Evolutionary conservation across 2,329 filamentous ascomycete species (phyloP).

Genomic region (Mycogone perniciosa): DNA sequence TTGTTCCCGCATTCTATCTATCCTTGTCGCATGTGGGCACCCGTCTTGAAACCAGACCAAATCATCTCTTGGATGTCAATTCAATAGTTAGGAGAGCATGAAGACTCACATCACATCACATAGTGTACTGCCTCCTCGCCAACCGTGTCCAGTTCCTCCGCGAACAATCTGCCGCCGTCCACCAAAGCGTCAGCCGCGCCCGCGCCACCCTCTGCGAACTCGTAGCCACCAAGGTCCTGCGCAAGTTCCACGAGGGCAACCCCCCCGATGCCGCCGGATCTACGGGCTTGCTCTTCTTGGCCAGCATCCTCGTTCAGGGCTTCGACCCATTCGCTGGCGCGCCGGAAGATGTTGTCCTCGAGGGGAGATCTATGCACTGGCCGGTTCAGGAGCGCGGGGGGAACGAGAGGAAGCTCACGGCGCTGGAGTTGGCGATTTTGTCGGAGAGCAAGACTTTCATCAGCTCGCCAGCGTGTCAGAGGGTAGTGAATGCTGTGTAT

Average conservation of each 20-base stretch:
- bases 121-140: conserved; percentile 65
- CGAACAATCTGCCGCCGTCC: conserved; percentile 58
- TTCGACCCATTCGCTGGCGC: conserved; percentile 69
- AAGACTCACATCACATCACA: conserved; percentile 6
- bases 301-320: conserved; percentile 62
- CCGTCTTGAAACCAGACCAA: neutral
- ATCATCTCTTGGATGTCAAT: neutral
- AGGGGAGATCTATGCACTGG: conserved; percentile 37
- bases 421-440: conserved; percentile 65
- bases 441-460: conserved; percentile 65
- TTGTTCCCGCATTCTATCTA: neutral
- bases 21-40: neutral
- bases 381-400: conserved; percentile 33
- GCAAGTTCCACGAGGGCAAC: conserved; percentile 63
- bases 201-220: conserved; percentile 64
- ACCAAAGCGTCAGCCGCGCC: conserved; percentile 63
- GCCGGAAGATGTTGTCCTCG: conserved; percentile 49
- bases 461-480: conserved; percentile 59
- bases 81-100: neutral
- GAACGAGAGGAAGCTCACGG: conserved; percentile 53
- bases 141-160: conserved; percentile 65
- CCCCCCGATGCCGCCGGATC: conserved; percentile 38
- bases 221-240: conserved; percentile 58
- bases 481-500: conserved; percentile 65
- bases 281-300: conserved; percentile 56